These are phyloP conservation scores for Haplosporangium gracile DNA, from an alignment of 192 early-diverging fungal species.

Conservation along the genomic window DNA sequence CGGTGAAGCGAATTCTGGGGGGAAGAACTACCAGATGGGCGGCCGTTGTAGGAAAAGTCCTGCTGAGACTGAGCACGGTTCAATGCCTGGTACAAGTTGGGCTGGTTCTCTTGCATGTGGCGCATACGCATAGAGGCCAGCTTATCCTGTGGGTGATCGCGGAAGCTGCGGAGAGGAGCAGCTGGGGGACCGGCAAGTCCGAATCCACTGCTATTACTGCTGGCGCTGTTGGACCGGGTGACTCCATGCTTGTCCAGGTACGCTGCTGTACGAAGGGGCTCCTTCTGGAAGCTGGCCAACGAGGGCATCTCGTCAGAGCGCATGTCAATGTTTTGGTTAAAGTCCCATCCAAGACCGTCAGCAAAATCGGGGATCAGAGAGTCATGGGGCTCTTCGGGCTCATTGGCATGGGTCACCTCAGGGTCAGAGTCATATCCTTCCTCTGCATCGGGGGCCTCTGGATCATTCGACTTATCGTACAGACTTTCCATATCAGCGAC, in stretches of 20 bases:
- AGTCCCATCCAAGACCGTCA: constrained; percentile 47
- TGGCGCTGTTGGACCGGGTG: constrained; percentile 36
- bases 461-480: constrained; percentile 22
- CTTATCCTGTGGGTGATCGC: constrained; percentile 28
- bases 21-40: background rate
- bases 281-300: constrained; percentile 17
- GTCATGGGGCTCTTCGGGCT: constrained; percentile 1
- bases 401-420: constrained; percentile 29
- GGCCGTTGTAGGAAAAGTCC: background rate
- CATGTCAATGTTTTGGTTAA: constrained; percentile 16
- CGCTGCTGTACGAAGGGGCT: background rate
- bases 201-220: constrained; percentile 34
- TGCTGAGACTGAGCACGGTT: constrained; percentile 23
- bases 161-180: constrained; percentile 25
- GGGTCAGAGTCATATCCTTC: constrained; percentile 57
- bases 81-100: background rate
- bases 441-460: background rate
- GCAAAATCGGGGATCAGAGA: constrained; percentile 38
- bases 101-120: constrained; percentile 30
- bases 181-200: constrained; percentile 18
- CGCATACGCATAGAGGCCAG: constrained; percentile 22
- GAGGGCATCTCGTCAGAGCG: constrained; percentile 7
- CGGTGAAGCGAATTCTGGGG: background rate
- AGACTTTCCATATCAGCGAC: constrained; percentile 49
- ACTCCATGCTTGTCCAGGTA: constrained; percentile 17